Conservation (phyloP, 2,329 filamentous ascomycete genomes). For the Pestalotiopsis sp. region DNA sequence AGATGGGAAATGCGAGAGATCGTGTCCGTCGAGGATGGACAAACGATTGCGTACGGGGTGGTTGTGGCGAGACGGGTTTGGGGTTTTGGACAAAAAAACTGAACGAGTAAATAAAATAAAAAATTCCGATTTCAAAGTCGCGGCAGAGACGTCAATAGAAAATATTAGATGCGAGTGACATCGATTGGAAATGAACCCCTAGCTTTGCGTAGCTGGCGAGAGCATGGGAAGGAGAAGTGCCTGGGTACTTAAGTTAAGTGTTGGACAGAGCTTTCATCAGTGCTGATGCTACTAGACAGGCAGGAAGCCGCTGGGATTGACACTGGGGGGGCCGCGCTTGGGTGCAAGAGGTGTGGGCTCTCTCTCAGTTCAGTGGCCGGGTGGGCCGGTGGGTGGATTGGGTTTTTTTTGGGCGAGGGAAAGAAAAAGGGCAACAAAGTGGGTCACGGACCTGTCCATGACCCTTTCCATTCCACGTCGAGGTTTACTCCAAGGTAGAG, state of each 20-base stretch:
- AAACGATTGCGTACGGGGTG: not conserved
- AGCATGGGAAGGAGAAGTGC: slow-evolving; percentile 10
- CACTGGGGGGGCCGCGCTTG: not conserved
- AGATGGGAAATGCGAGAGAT: not conserved
- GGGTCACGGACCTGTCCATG: slow-evolving; percentile 1
- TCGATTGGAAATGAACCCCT: slow-evolving; percentile 13
- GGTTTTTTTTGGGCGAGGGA: slow-evolving; percentile 1
- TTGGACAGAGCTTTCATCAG: slow-evolving; percentile 14
- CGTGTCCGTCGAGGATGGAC: not conserved
- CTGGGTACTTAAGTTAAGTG: slow-evolving; percentile 15
- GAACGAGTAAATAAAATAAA: not conserved
- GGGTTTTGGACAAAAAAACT: not conserved
- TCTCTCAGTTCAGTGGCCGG: not conserved
- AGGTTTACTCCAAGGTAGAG: not conserved
- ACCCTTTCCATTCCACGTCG: slow-evolving; percentile 4
- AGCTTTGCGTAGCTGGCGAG: not conserved
- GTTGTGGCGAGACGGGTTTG: not conserved
- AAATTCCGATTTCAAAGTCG: slow-evolving; percentile 5
- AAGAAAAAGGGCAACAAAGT: not conserved
- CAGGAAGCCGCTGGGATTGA: not conserved
- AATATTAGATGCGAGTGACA: slow-evolving; percentile 16
- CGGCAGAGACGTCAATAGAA: slow-evolving; percentile 15
- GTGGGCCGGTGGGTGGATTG: not conserved
- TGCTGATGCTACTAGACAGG: not conserved
- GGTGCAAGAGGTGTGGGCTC: not conserved